phyloP scores from a whole-genome alignment of 257 asterid genomes.

The Schizonepeta tenuifolia region DNA sequence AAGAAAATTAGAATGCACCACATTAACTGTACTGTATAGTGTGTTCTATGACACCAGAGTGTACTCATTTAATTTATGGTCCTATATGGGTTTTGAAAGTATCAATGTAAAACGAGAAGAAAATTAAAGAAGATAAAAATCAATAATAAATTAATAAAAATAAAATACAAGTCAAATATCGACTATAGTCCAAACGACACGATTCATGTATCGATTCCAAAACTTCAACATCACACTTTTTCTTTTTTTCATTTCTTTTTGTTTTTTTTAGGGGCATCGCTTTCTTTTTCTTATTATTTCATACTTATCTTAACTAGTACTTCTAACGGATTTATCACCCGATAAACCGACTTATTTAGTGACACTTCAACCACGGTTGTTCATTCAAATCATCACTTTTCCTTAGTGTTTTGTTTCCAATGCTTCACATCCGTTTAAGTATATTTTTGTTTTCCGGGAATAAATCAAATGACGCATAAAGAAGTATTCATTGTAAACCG shows the following conservation, averaged over 20 bases:
- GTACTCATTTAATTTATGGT: too few species aligned
- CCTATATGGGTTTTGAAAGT: background rate
- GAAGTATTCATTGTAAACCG: too few species aligned
- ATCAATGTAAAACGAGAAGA: too few species aligned
- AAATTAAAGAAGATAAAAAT: too few species aligned
- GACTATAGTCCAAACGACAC: background rate
- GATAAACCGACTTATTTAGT: background rate
- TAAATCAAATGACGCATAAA: background rate
- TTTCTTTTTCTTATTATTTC: too few species aligned
- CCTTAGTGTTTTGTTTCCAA: background rate
- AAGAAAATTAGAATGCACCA: too few species aligned
- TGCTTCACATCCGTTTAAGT: background rate
- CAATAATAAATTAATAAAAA: too few species aligned
- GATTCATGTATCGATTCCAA: too few species aligned
- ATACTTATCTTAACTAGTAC: background rate
- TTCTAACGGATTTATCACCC: background rate
- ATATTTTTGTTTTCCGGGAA: background rate
- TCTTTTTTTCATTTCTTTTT: too few species aligned
- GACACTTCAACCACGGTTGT: constrained; percentile 20
- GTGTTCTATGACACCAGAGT: too few species aligned
- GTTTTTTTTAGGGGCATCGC: too few species aligned
- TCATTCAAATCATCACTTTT: background rate
- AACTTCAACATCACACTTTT: constrained; percentile 15
- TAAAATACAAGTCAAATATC: background rate
- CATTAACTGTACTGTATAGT: too few species aligned